Conservation (phyloP, 306 rosid species). For the Purshia tridentata region DNA sequence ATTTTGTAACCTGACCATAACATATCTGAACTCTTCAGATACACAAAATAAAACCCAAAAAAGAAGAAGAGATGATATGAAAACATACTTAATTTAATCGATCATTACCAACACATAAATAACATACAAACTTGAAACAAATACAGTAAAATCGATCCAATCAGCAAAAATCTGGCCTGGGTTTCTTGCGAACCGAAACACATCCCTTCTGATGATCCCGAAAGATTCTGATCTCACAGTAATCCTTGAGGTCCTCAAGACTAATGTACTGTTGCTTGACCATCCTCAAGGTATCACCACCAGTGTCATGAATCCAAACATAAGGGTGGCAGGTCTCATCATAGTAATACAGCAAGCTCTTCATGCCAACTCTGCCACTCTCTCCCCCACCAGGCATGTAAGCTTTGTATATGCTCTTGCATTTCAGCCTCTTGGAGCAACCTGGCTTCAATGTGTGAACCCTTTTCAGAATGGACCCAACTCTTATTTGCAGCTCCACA, state of each 20-base stretch:
- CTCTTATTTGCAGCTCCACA: slow-evolving; percentile 94
- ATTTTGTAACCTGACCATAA: neutral
- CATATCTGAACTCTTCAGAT: slow-evolving; percentile 7
- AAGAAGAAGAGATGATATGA: neutral
- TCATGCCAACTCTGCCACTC: slow-evolving; percentile 48
- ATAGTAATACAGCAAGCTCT: slow-evolving; percentile 71
- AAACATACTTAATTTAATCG: slow-evolving; percentile 1
- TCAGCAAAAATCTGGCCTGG: slow-evolving; percentile 79
- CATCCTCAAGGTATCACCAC: slow-evolving; percentile 75
- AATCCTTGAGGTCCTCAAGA: slow-evolving; percentile 81
- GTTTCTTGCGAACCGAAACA: slow-evolving; percentile 73
- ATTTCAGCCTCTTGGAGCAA: slow-evolving; percentile 73
- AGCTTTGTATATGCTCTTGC: slow-evolving; percentile 82
- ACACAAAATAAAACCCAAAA: neutral
- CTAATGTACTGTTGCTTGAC: slow-evolving; percentile 88
- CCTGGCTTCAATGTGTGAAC: slow-evolving; percentile 83
- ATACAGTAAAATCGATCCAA: neutral
- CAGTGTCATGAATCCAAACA: slow-evolving; percentile 79
- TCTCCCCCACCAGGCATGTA: slow-evolving; percentile 53
- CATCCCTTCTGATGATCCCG: slow-evolving; percentile 89
- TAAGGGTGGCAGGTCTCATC: slow-evolving; percentile 93
- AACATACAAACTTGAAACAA: slow-evolving; percentile 1
- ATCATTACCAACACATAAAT: slow-evolving; percentile 19
- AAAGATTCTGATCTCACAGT: slow-evolving; percentile 79
- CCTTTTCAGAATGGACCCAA: slow-evolving; percentile 82